Percentiles rank a stretch among this genome's conserved stretches.
Conservation (phyloP, 2,329 filamentous ascomycete species). For the Fusarium sp. region DNA sequence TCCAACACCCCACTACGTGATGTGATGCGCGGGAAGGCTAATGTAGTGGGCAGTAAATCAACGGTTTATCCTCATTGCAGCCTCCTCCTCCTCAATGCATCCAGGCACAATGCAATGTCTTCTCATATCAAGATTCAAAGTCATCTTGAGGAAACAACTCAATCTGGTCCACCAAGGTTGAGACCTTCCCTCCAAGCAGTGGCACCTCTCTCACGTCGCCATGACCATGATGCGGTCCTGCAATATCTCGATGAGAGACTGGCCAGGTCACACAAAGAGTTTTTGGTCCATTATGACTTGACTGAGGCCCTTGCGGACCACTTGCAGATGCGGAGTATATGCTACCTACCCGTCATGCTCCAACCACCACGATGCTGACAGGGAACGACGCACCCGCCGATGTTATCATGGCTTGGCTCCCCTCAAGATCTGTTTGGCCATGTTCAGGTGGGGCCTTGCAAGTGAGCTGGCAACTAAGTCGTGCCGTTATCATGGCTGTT, state of each 20-base stretch:
- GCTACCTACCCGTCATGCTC: conserved; percentile 41
- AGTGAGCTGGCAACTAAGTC: conserved; percentile 49
- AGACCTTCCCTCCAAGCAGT: conserved; percentile 19
- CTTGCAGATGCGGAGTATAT: conserved; percentile 48
- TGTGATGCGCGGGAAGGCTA: conserved; percentile 52
- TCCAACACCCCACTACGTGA: conserved; percentile 47
- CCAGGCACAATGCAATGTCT: conserved; percentile 7
- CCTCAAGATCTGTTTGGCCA: conserved; percentile 48
- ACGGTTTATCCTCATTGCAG: conserved; percentile 40
- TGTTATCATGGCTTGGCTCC: conserved; percentile 43
- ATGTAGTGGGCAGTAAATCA: conserved; percentile 47
- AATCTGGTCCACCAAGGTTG: conserved; percentile 15
- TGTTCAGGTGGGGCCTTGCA: conserved; percentile 38
- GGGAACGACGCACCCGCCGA: conserved; percentile 42
- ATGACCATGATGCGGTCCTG: conserved; percentile 47
- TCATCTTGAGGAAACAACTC: background rate
- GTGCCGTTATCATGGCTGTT: conserved; percentile 45
- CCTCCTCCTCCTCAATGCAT: conserved; percentile 19
- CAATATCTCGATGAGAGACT: conserved; percentile 45
- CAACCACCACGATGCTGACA: conserved; percentile 43
- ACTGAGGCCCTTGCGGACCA: conserved; percentile 43
- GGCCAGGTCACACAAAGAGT: conserved; percentile 39
- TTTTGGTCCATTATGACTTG: conserved; percentile 24
- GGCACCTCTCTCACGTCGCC: conserved; percentile 28
- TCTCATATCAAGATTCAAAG: background rate